These are phyloP conservation scores for Xanthoceras sorbifolium DNA, from an alignment of 345 rosid species.

Conservation along the genomic window DNA sequence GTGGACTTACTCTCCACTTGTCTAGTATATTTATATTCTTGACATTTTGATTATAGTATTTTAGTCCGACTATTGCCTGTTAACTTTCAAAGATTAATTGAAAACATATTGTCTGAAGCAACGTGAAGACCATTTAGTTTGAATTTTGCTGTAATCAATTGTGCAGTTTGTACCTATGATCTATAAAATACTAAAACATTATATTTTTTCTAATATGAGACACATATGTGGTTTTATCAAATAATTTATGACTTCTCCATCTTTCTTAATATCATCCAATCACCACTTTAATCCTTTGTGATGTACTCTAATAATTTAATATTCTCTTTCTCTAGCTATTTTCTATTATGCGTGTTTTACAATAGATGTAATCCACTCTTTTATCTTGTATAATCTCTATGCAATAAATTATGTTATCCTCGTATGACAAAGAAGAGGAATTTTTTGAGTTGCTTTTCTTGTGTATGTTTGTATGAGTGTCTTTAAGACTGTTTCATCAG, in stretches of 20 bases:
- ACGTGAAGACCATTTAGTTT: background rate
- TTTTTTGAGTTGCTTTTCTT: background rate
- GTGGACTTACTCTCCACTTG: background rate
- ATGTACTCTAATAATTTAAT: background rate
- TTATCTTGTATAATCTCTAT: background rate
- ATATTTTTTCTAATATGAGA: background rate
- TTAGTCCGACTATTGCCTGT: background rate
- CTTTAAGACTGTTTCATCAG: conserved; percentile 11
- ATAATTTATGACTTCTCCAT: background rate
- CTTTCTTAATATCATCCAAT: background rate
- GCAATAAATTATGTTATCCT: background rate
- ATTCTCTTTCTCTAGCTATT: background rate
- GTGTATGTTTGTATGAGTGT: background rate
- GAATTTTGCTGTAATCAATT: background rate
- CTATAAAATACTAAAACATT: background rate
- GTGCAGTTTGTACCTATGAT: background rate
- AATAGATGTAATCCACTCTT: background rate
- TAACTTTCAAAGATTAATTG: conserved; percentile 1
- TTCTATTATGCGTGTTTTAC: background rate
- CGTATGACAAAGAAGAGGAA: background rate
- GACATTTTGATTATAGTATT: background rate
- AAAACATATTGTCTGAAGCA: background rate
- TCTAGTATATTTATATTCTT: background rate
- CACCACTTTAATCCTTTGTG: background rate
- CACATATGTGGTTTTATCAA: background rate